Evolutionary conservation across 441 rosid genomes (phyloP).

Genomic region (Viola pubescens): DNA sequence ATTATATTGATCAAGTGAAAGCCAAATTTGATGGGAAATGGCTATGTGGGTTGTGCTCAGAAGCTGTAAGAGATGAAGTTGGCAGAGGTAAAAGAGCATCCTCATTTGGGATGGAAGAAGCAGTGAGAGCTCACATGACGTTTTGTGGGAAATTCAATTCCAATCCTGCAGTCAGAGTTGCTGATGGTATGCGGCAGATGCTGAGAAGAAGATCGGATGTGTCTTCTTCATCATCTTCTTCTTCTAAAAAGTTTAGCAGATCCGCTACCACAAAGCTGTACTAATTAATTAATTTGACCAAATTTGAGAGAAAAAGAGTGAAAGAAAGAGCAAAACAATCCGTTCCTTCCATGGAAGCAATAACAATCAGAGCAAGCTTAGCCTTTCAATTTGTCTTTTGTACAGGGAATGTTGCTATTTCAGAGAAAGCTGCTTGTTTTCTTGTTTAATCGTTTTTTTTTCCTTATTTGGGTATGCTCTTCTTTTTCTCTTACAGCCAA

Average conservation of each 20-base stretch:
- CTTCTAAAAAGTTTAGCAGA: constrained; percentile 59
- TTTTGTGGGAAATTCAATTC: constrained; percentile 82
- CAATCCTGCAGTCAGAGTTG: constrained; percentile 82
- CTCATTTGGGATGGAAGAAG: constrained; percentile 56
- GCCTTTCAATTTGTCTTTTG: constrained; percentile 25
- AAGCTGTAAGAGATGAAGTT: constrained; percentile 76
- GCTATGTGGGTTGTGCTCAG: constrained; percentile 95
- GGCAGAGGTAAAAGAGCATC: constrained; percentile 28
- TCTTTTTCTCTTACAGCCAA: constrained; percentile 8
- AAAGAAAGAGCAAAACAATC: background rate
- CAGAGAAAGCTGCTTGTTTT: constrained; percentile 23
- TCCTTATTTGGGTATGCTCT: background rate
- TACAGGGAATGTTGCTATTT: constrained; percentile 23
- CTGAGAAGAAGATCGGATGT: constrained; percentile 76
- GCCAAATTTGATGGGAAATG: constrained; percentile 81
- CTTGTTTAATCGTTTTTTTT: constrained; percentile 7
- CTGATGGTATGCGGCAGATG: constrained; percentile 97
- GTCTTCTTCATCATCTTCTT: constrained; percentile 41
- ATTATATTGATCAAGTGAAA: constrained; percentile 63
- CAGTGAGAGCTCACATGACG: constrained; percentile 82
- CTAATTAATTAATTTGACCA: constrained; percentile 8
- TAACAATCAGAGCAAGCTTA: constrained; percentile 4
- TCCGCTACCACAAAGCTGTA: constrained; percentile 47
- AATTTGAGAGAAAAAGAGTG: background rate
- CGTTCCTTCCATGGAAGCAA: constrained; percentile 18